phyloP scores from a whole-genome alignment of 176 grass and related monocot species.

The Pontederia paniculata region DNA sequence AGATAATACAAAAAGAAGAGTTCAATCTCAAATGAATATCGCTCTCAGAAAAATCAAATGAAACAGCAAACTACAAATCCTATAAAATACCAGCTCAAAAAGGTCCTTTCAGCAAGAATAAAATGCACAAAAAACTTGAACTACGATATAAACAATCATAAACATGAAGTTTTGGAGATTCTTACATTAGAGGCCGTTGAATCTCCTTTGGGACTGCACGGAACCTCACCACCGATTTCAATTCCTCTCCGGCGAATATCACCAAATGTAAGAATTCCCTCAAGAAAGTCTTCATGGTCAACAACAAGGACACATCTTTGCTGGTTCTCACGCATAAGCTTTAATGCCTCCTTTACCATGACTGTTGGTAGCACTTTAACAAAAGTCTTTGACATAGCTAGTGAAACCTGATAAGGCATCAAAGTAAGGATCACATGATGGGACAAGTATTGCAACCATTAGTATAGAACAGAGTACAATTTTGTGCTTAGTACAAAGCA shows the following conservation, averaged over 20 bases:
- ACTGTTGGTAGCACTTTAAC: conserved; percentile 49
- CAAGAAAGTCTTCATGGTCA: conserved; percentile 90
- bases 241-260: conserved; percentile 63
- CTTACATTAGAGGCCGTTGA: conserved; percentile 36
- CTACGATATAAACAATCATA: not conserved
- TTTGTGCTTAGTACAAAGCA: not conserved
- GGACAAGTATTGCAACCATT: too few species aligned
- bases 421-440: too few species aligned
- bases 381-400: conserved; percentile 80
- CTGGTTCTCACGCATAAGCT: conserved; percentile 74
- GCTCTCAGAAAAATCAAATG: not conserved
- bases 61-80: not conserved
- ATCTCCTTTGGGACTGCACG: conserved; percentile 20
- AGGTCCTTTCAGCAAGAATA: too few species aligned
- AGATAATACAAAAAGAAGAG: too few species aligned
- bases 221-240: conserved; percentile 30
- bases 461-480: too few species aligned
- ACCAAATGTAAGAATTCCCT: conserved; percentile 75
- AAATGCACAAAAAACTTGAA: too few species aligned
- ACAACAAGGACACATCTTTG: conserved; percentile 90
- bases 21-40: too few species aligned
- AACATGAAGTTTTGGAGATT: not conserved
- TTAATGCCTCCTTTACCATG: conserved; percentile 53
- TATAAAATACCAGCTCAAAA: too few species aligned
- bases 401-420: conserved; percentile 44